Conservation (phyloP, 1,284 basidiomycete species). For the Microbotryum silenes-acaulis region DNA sequence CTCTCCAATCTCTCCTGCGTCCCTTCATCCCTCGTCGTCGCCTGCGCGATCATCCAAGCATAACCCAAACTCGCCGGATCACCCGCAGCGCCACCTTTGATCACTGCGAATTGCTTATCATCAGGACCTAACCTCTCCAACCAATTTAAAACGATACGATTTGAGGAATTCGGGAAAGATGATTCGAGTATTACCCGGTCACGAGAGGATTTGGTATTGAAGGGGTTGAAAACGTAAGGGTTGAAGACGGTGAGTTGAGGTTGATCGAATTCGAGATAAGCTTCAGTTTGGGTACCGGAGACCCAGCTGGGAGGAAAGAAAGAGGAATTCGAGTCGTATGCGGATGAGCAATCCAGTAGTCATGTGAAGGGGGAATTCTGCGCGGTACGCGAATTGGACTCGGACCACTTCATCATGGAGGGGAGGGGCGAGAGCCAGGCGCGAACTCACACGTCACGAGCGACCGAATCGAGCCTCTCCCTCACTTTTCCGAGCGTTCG, state of each 20-base stretch:
- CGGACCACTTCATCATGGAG: too few species aligned
- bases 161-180: constrained; percentile 2
- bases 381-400: too few species aligned
- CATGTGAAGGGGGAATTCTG: too few species aligned
- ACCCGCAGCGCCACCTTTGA: constrained; percentile 21
- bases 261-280: constrained; percentile 60
- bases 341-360: too few species aligned
- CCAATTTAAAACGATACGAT: constrained; percentile 23
- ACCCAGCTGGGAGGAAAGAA: constrained; percentile 56
- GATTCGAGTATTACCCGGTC: neutral
- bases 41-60: constrained; percentile 22
- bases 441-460: too few species aligned
- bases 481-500: too few species aligned
- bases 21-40: too few species aligned
- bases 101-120: constrained; percentile 15
- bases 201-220: constrained; percentile 5
- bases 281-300: constrained; percentile 62
- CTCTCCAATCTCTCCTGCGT: too few species aligned
- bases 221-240: constrained; percentile 28
- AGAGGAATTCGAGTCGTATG: too few species aligned
- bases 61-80: constrained; percentile 28
- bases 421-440: too few species aligned
- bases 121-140: constrained; percentile 3
- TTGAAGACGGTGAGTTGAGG: constrained; percentile 58
- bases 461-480: too few species aligned